phyloP scores from a whole-genome alignment of 495 filamentous ascomycete species.

The Umbilicaria muhlenbergii region DNA sequence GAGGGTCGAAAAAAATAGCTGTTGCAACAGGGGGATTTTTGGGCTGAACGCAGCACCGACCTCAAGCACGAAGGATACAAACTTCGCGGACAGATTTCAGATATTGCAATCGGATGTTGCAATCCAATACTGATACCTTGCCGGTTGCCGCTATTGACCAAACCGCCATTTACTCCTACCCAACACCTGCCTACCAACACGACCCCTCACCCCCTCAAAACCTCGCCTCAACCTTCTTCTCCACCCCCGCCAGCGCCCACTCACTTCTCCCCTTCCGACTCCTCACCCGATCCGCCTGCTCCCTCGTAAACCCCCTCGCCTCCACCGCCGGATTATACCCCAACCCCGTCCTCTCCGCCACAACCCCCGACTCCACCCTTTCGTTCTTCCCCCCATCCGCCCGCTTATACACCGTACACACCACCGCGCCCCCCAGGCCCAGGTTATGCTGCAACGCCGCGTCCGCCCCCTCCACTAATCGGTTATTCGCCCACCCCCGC shows the following conservation, averaged over 20 bases:
- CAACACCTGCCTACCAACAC: too few relatives aligned
- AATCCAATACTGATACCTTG: too few relatives aligned
- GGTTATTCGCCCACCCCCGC: conserved; percentile 90
- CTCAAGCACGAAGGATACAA: too few relatives aligned
- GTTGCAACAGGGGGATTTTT: too few relatives aligned
- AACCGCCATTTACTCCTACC: too few relatives aligned
- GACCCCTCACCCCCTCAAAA: conserved; percentile 22
- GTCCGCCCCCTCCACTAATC: conserved; percentile 48
- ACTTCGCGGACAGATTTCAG: too few relatives aligned
- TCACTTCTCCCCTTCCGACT: conserved; percentile 51
- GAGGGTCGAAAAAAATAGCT: too few relatives aligned
- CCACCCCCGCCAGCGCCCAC: conserved; percentile 61
- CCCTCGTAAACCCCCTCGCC: conserved; percentile 68
- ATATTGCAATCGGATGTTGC: too few relatives aligned
- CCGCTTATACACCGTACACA: conserved; percentile 82
- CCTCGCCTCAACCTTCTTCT: conserved; percentile 52
- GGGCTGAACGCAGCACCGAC: too few relatives aligned
- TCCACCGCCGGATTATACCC: conserved; percentile 91
- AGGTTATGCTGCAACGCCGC: conserved; percentile 86
- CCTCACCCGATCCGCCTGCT: conserved; percentile 53
- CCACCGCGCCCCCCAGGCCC: conserved; percentile 79
- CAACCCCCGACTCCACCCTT: conserved; percentile 36
- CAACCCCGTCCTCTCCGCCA: conserved; percentile 47
- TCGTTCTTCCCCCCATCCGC: conserved; percentile 54
- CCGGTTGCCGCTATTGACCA: too few relatives aligned